A percentile compares a stretch with the other conserved stretches of the same genome.
Evolutionary conservation across 2,329 filamentous ascomycete species (phyloP).

Genomic region (Xylariales sp.): DNA sequence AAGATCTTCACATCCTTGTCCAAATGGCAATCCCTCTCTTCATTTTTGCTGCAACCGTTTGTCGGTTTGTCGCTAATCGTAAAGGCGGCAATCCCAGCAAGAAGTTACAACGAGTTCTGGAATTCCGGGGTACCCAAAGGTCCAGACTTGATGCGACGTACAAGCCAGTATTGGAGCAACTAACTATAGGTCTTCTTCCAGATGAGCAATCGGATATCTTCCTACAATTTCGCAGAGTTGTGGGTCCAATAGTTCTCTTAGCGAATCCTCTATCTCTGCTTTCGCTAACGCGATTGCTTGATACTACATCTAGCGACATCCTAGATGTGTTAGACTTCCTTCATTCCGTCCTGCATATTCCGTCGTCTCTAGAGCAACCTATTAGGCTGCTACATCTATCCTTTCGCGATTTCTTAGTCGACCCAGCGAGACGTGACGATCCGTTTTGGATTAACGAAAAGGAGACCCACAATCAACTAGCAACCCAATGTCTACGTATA

Average conservation of each 20-base stretch:
- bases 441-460: background rate
- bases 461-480: background rate
- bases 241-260: background rate
- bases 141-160: background rate
- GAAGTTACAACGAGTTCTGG: background rate
- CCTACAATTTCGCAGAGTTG: background rate
- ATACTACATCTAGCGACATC: background rate
- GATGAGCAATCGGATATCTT: background rate
- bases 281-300: background rate
- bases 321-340: background rate
- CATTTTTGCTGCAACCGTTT: constrained; percentile 25
- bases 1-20: constrained; percentile 10
- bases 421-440: too few species aligned
- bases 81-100: background rate
- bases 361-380: background rate
- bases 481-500: background rate
- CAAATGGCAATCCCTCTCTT: constrained; percentile 22
- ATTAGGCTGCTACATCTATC: background rate
- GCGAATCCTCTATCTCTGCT: background rate
- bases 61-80: constrained; percentile 19
- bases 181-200: too few species aligned
- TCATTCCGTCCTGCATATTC: background rate
- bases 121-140: background rate
- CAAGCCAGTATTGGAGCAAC: background rate
- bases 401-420: background rate